Evolutionary conservation across 352 stramenopile genomes (phyloP).

Genomic region (Pythium vanterpoolii): DNA sequence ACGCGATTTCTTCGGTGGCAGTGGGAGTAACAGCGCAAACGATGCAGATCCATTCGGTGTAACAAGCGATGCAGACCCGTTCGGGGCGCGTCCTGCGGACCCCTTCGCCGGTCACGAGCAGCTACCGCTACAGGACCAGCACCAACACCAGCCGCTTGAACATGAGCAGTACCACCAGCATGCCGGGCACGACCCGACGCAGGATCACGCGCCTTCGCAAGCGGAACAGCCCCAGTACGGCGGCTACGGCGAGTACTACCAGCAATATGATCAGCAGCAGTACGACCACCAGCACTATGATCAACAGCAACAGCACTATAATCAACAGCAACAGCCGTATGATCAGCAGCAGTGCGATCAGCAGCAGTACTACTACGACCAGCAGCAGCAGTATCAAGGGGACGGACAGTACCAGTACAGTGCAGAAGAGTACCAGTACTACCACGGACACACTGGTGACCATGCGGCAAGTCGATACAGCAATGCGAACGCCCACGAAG

Average conservation of each 20-base stretch:
- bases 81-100: slow-evolving; percentile 8
- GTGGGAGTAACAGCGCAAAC: background rate
- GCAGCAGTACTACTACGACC: slow-evolving; percentile 2
- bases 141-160: background rate
- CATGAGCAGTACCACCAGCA: slow-evolving; percentile 10
- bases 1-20: slow-evolving; percentile 10
- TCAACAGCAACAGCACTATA: slow-evolving; percentile 14
- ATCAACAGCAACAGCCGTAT: slow-evolving; percentile 3
- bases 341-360: slow-evolving; percentile 12
- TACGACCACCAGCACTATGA: slow-evolving; percentile 14
- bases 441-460: slow-evolving; percentile 5
- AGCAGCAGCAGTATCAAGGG: background rate
- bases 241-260: background rate
- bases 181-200: slow-evolving; percentile 1
- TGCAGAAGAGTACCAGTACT: slow-evolving; percentile 19
- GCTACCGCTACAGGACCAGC: background rate
- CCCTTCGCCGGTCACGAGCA: background rate
- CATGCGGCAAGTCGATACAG: background rate
- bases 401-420: slow-evolving; percentile 17
- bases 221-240: slow-evolving; percentile 12
- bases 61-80: background rate
- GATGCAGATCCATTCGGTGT: slow-evolving; percentile 1
- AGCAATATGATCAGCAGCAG: slow-evolving; percentile 9
- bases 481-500: background rate
- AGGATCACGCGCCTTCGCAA: slow-evolving; percentile 8